phyloP scores from a whole-genome alignment of 1,284 basidiomycete genomes.

The Rhodotorula sp. region DNA sequence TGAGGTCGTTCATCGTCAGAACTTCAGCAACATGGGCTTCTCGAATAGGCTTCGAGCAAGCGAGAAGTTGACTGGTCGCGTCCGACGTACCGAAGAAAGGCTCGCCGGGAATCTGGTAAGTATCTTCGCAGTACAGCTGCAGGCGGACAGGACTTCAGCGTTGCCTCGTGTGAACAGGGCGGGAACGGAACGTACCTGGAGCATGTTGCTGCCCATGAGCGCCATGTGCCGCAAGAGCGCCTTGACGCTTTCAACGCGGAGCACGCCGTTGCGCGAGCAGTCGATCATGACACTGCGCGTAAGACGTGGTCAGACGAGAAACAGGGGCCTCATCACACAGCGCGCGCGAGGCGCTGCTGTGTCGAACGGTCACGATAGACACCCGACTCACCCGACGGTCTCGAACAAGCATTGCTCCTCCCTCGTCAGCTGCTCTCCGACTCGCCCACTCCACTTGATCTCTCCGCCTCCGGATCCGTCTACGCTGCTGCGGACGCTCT shows the following conservation, averaged over 20 bases:
- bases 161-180: background rate
- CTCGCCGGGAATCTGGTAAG: conserved; percentile 50
- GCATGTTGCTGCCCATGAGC: conserved; percentile 50
- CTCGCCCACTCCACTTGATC: conserved; percentile 33
- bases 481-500: too few relatives aligned
- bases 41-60: background rate
- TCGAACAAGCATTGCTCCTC: conserved; percentile 41
- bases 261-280: conserved; percentile 52
- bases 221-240: conserved; percentile 48
- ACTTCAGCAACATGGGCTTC: background rate
- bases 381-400: conserved; percentile 34
- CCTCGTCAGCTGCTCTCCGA: conserved; percentile 30
- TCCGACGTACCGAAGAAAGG: conserved; percentile 50
- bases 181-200: conserved; percentile 36
- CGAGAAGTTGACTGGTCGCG: background rate
- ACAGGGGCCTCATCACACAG: background rate
- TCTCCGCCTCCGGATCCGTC: conserved; percentile 1
- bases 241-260: conserved; percentile 46
- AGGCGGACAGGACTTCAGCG: background rate
- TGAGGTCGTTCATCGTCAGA: background rate
- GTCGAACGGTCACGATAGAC: too few relatives aligned
- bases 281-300: conserved; percentile 51
- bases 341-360: too few relatives aligned
- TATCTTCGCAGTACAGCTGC: conserved; percentile 46
- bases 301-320: background rate